Conservation (phyloP, 2,329 filamentous ascomycete species). For the Alternaria gaisen region DNA sequence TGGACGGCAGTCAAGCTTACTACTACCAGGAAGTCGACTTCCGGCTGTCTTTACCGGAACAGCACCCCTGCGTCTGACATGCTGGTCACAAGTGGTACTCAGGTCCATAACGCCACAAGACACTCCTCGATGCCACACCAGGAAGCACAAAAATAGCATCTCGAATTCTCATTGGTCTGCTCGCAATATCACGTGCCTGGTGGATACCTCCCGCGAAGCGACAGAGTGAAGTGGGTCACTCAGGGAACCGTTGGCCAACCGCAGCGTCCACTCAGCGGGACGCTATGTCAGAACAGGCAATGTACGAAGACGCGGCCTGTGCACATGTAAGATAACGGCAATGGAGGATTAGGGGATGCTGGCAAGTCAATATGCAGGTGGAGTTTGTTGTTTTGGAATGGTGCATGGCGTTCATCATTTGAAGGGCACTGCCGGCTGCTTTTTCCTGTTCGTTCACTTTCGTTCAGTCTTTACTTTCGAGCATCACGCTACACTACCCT, state of each 20-base stretch:
- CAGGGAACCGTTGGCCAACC: constrained; percentile 6
- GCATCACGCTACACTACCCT: neutral
- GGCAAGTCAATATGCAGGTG: neutral
- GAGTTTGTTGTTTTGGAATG: neutral
- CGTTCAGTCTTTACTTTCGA: neutral
- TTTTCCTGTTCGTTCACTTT: neutral
- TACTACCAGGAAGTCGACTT: neutral
- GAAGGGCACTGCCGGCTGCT: neutral
- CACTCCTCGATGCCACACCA: neutral
- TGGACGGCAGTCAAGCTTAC: neutral
- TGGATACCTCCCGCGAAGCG: neutral
- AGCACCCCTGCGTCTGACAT: neutral
- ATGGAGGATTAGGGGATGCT: neutral
- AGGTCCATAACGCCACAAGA: neutral
- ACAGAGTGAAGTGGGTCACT: neutral
- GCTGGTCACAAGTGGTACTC: neutral
- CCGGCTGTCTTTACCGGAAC: neutral
- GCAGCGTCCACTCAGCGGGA: neutral
- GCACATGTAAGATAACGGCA: neutral
- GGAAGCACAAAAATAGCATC: neutral
- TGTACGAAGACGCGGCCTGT: constrained; percentile 19
- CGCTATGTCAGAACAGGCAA: constrained; percentile 24
- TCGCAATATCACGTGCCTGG: constrained; percentile 17
- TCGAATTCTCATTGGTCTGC: constrained; percentile 9
- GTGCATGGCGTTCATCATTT: neutral